phyloP scores from a whole-genome alignment of 257 asterid genomes.

The Jacaranda mimosifolia region DNA sequence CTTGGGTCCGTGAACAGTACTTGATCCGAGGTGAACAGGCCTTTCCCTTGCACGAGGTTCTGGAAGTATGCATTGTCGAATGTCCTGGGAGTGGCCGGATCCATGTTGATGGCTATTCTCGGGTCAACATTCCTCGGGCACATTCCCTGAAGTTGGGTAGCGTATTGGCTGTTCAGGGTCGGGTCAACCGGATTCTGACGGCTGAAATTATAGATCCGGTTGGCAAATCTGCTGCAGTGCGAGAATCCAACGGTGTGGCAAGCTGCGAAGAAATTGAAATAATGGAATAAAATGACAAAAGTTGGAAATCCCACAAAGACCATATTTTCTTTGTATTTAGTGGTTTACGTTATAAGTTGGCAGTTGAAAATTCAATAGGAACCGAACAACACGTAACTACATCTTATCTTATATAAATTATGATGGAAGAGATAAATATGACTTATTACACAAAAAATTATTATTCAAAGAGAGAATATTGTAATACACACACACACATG shows the following conservation, averaged over 20 bases:
- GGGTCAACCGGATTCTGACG: conserved; percentile 65
- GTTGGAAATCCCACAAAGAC: background rate
- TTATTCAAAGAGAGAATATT: no score
- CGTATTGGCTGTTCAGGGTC: conserved; percentile 69
- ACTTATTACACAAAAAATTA: no score
- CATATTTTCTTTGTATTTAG: background rate
- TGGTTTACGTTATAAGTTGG: background rate
- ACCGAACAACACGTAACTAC: background rate
- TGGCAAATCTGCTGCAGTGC: conserved; percentile 74
- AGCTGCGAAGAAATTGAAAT: conserved; percentile 44
- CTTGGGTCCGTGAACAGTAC: conserved; percentile 69
- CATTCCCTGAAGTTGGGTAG: conserved; percentile 52
- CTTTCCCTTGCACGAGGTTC: conserved; percentile 74
- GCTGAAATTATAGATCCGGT: conserved; percentile 76
- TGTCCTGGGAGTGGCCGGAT: conserved; percentile 68
- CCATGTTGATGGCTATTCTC: conserved; percentile 73
- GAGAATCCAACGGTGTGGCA: conserved; percentile 88
- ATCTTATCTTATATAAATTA: background rate
- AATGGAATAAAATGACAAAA: background rate
- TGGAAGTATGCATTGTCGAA: conserved; percentile 77
- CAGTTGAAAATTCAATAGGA: background rate
- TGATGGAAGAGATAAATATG: no score
- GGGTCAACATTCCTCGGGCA: conserved; percentile 78
- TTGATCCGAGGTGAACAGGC: conserved; percentile 89
- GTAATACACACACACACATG: no score